Conservation (phyloP, 805 yeast genomes). For the Metschnikowia santaceciliae region DNA sequence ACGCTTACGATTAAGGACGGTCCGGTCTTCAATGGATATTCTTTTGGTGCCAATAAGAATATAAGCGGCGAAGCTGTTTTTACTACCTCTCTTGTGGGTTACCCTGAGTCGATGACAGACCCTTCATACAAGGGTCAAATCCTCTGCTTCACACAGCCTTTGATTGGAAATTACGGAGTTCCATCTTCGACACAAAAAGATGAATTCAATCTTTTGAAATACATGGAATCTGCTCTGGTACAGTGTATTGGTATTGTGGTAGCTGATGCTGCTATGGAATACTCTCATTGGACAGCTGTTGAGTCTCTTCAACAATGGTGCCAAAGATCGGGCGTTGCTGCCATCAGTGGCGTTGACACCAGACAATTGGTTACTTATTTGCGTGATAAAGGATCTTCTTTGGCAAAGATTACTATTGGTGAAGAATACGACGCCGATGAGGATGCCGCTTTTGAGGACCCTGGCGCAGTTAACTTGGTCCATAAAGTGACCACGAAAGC, state of each 20-base stretch:
- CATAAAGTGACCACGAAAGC: conserved; percentile 92
- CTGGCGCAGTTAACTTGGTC: conserved; percentile 84
- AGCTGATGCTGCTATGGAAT: conserved; percentile 89
- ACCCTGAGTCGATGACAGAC: conserved; percentile 98
- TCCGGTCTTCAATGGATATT: conserved; percentile 86
- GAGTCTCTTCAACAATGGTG: conserved; percentile 96
- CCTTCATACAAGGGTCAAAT: conserved; percentile 98
- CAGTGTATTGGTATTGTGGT: conserved; percentile 97
- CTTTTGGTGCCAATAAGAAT: conserved; percentile 92
- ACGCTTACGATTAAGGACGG: conserved; percentile 89
- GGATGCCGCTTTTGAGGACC: conserved; percentile 87
- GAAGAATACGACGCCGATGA: conserved; percentile 90
- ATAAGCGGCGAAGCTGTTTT: conserved; percentile 97
- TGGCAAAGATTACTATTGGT: conserved; percentile 86
- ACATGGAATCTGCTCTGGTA: conserved; percentile 85
- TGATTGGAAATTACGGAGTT: conserved; percentile 97
- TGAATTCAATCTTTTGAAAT: conserved; percentile 78
- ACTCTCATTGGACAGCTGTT: conserved; percentile 99
- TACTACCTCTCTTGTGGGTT: conserved; percentile 96
- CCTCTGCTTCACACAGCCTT: conserved; percentile 92
- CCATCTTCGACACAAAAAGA: conserved; percentile 82
- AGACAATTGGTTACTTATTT: conserved; percentile 88
- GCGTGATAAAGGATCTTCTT: conserved; percentile 94
- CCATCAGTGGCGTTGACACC: conserved; percentile 96
- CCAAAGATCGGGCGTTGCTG: conserved; percentile 89